These are phyloP conservation scores for Actinomortierella ambigua DNA, from an alignment of 371 early-diverging fungal species.

Conservation along the genomic window DNA sequence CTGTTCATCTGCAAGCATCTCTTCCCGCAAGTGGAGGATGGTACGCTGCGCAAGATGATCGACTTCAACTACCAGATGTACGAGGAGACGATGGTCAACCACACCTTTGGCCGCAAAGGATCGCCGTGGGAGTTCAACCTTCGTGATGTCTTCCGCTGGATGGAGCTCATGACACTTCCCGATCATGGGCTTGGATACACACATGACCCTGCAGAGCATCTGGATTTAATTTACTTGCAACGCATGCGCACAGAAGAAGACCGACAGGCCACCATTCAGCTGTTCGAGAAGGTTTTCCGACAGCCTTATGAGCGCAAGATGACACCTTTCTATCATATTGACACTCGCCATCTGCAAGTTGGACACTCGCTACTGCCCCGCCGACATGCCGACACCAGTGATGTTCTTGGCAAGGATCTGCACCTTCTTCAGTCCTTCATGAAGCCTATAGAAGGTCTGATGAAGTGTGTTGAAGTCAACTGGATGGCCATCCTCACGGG, in stretches of 20 bases:
- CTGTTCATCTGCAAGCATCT: slow-evolving; percentile 74
- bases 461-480: slow-evolving; percentile 87
- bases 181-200: slow-evolving; percentile 36
- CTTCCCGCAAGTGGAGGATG: slow-evolving; percentile 64
- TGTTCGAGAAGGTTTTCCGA: slow-evolving; percentile 73
- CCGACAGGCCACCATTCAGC: slow-evolving; percentile 63
- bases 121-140: slow-evolving; percentile 98
- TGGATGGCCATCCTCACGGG: slow-evolving; percentile 97
- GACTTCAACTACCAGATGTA: slow-evolving; percentile 89
- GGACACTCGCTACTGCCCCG: slow-evolving; percentile 75
- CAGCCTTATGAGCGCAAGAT: slow-evolving; percentile 49
- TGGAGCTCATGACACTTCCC: slow-evolving; percentile 75
- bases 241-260: slow-evolving; percentile 89
- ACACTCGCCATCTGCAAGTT: slow-evolving; percentile 55
- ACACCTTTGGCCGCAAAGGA: slow-evolving; percentile 85
- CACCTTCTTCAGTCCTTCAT: slow-evolving; percentile 74
- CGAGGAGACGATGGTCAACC: slow-evolving; percentile 79
- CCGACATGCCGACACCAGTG: slow-evolving; percentile 38
- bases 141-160: slow-evolving; percentile 95
- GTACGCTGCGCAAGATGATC: slow-evolving; percentile 72
- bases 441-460: slow-evolving; percentile 74
- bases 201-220: slow-evolving; percentile 70
- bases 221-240: slow-evolving; percentile 85
- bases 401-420: slow-evolving; percentile 51
- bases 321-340: slow-evolving; percentile 50